Evolutionary conservation across 768 basidiomycete genomes (phyloP), one percentile per base, ranked within the genome.

Genomic region (Zangia roseola): DNA sequence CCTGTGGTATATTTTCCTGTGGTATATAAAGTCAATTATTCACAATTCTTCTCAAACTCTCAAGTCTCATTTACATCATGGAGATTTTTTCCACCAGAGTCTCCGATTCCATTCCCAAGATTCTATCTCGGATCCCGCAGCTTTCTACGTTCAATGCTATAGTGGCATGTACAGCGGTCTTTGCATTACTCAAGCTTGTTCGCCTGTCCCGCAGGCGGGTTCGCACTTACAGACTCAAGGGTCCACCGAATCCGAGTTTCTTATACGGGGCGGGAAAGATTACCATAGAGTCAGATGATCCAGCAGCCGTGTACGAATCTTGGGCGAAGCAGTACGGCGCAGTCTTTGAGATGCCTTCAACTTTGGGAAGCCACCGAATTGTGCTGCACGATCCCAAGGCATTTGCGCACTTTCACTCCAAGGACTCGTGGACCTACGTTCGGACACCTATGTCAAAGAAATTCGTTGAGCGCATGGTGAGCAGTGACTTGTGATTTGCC

Each of bases 301-400:
- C 51, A 0, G 49, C 43, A 0, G 38, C 53, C 10, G 35, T 58
- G 0, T 62, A 58, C 20, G 62, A 62, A 35, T 16, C 40, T 1
- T 63, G 62, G 62, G 62, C 60, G 0, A 28, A 25, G 12, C 54
- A 47, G 25, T 62, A 60, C 33, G 62, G 62, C 2, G 21, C 36
- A 0, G 58, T 31, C 3, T 63, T 51, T 8, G 37, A 50, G 16
- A 10, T 53, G 1, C 56, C 62, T 3, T 35, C 51, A 12, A 39
- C 54, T 10, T 28, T 63, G 17, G 55, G 61, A 3, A 13, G 12
- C 1, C 45, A 33, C 7, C 49, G 31, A 19, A 40, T 63, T 28
- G 13, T 63, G 17, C n/a, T 63, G 38, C 65, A 69, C 37, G 79
- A 80, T 53, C 72, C 74, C 5, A 80, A 75, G 40, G 55, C 55